phyloP scores from a whole-genome alignment of 2,329 filamentous ascomycete genomes.

The Chalaropsis thielavioides region DNA sequence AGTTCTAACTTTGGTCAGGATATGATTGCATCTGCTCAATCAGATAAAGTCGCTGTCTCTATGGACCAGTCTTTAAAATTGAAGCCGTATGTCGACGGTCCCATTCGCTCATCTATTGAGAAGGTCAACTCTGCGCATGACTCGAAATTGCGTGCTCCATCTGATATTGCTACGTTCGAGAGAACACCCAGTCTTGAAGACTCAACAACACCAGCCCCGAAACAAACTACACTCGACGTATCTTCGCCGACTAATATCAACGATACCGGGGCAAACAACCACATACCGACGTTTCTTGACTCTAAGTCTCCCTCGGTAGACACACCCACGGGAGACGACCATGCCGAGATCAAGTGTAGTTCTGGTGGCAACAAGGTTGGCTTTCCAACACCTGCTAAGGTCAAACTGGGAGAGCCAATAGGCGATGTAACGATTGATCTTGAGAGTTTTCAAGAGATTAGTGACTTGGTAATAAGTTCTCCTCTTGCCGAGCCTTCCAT shows the following conservation, averaged over 20 bases:
- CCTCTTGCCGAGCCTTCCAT: slow-evolving; percentile 13
- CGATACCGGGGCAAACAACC: neutral
- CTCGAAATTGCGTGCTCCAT: no score
- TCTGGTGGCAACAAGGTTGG: neutral
- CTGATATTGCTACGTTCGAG: neutral
- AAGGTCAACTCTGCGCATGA: neutral
- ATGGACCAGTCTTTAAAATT: neutral
- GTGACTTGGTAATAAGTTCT: slow-evolving; percentile 13
- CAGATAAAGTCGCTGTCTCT: neutral
- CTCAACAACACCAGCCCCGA: neutral
- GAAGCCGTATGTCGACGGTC: neutral
- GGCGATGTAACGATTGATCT: neutral
- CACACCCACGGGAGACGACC: neutral
- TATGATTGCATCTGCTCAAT: neutral
- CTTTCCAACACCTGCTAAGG: neutral
- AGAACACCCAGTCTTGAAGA: neutral
- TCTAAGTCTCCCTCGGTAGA: neutral
- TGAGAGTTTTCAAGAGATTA: neutral
- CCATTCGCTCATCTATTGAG: neutral
- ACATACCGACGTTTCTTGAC: neutral
- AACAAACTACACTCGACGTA: neutral
- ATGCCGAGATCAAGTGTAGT: neutral
- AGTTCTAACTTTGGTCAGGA: neutral
- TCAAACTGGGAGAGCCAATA: neutral
- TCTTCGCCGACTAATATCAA: neutral